Evolutionary conservation across 2,329 filamentous ascomycete genomes (phyloP).

Genomic region (Aspergillus thermomutatus): DNA sequence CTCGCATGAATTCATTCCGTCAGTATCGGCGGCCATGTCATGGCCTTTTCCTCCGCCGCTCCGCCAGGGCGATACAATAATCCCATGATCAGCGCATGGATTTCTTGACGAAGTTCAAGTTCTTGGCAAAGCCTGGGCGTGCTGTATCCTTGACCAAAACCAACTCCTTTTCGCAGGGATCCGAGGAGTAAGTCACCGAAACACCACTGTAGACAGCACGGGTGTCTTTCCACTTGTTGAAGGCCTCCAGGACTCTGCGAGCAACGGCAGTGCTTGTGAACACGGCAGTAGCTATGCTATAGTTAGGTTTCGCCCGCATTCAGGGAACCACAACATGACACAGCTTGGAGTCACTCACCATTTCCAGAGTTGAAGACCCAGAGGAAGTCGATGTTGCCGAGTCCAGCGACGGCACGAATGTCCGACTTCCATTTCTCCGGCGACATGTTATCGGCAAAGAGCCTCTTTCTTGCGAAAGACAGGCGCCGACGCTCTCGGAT

Average conservation of each 20-base stretch:
- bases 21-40: neutral
- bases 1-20: neutral
- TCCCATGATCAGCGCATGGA: constrained; percentile 9
- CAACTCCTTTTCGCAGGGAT: constrained; percentile 40
- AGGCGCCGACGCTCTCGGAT: constrained; percentile 39
- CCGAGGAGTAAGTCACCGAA: constrained; percentile 36
- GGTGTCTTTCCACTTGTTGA: constrained; percentile 25
- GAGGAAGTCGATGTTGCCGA: constrained; percentile 37
- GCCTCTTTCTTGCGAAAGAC: constrained; percentile 38
- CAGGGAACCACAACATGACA: neutral
- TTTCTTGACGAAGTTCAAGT: constrained; percentile 15
- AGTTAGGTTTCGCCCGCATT: constrained; percentile 10
- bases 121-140: constrained; percentile 14
- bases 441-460: constrained; percentile 34
- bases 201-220: constrained; percentile 31
- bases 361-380: constrained; percentile 44
- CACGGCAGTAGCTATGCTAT: constrained; percentile 33
- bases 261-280: constrained; percentile 38
- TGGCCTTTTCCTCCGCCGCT: neutral
- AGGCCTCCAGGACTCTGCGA: constrained; percentile 31
- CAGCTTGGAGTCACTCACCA: constrained; percentile 28
- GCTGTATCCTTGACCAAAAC: constrained; percentile 23
- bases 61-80: neutral
- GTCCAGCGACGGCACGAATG: constrained; percentile 31
- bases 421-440: constrained; percentile 35